phyloP scores from a whole-genome alignment of 768 basidiomycete species.

The Tricholoma bakamatsutake region DNA sequence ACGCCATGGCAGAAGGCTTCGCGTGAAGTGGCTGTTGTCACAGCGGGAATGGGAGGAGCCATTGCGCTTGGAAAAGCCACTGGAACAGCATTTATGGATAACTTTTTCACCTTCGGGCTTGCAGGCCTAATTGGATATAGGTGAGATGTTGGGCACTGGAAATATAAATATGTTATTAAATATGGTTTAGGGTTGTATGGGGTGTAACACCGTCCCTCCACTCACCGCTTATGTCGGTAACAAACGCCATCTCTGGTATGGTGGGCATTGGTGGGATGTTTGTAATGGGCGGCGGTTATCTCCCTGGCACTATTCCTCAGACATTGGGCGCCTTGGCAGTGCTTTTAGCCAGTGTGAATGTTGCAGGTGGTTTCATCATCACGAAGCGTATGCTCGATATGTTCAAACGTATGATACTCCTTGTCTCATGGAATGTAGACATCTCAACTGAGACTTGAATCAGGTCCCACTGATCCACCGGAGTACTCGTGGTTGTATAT shows the following conservation, averaged over 20 bases:
- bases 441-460: background rate
- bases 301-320: slow-evolving; percentile 80
- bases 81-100: slow-evolving; percentile 79
- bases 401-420: slow-evolving; percentile 63
- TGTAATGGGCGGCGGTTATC: slow-evolving; percentile 84
- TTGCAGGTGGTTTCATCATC: slow-evolving; percentile 84
- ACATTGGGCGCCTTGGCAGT: slow-evolving; percentile 75
- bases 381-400: slow-evolving; percentile 92
- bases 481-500: slow-evolving; percentile 84
- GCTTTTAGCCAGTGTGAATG: slow-evolving; percentile 83
- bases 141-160: slow-evolving; percentile 10
- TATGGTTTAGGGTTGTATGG: slow-evolving; percentile 65
- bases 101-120: slow-evolving; percentile 84
- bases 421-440: background rate
- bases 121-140: slow-evolving; percentile 79
- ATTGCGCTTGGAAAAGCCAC: slow-evolving; percentile 77
- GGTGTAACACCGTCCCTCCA: slow-evolving; percentile 84
- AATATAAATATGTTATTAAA: background rate
- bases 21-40: slow-evolving; percentile 67
- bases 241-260: slow-evolving; percentile 79
- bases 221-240: slow-evolving; percentile 88
- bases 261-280: slow-evolving; percentile 66
- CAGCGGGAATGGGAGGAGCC: slow-evolving; percentile 68
- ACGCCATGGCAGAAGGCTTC: slow-evolving; percentile 84
- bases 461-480: slow-evolving; percentile 79